Evolutionary conservation across 352 stramenopile genomes (phyloP), one percentile per base, ranked within the genome.

Genomic region (Nothophytophthora sp.): DNA sequence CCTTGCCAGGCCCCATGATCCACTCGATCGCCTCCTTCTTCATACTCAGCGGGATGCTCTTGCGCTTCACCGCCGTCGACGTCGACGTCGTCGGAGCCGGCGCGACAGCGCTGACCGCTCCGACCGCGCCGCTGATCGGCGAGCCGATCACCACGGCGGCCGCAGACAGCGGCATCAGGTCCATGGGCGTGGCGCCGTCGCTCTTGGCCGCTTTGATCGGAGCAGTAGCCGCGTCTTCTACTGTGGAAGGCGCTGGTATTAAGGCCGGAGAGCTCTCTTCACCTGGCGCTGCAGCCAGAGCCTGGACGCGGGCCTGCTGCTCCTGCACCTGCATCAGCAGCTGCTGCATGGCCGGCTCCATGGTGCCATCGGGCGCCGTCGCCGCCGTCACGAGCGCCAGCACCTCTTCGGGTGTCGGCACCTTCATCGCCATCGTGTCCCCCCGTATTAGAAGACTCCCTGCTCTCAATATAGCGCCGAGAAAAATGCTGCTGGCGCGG

Each of bases 11-110:
- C 2, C 76, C 77, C 60, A 87, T 67, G 37, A 92, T 90, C 81
- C 81, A 92, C 47, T 86, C 65, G 45, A 90, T 90, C 15, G 79
- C 81, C 51, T 92, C 74, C 63, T 92, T 86, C 52, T 92, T 92
- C 76, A 88, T 88, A 37, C 76, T 88, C 39, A 92, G 58, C 24
- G 78, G 70, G 49, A 90, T 87, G 50, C 79, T 92, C 70, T 89
- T 88, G 52, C 81, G 70, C 29, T 78, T 83, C 27, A 85, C 70
- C 30, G 49, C 38, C 10, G 37, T 52, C 24, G 54, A 50, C 9
- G 38, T 55, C 34, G 39, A 34, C 32, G 34, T 38, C 39, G 22
- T 20, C 27, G 34, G 7, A 23, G 20, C 28, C 45, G 30, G 11
- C 15, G 28, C n/a, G 24, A n/a, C 5, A 23, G 20, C 38, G 28